Evolutionary conservation across 768 basidiomycete species (phyloP).

Genomic region (Thelephora aurantiotincta): DNA sequence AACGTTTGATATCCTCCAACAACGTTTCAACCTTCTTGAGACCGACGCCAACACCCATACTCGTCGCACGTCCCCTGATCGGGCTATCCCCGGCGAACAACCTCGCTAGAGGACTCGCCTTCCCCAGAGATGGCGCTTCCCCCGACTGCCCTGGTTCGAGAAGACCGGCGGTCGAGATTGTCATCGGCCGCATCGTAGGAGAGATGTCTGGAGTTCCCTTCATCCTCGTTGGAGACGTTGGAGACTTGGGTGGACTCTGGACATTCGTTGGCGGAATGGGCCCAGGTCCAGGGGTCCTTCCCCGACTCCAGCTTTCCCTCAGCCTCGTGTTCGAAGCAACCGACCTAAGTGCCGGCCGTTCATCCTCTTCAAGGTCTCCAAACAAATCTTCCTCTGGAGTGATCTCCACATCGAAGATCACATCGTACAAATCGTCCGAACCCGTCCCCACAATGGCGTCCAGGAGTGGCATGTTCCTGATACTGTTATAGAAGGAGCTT

Average conservation of each 20-base stretch:
- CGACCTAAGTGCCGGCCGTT: constrained; percentile 4
- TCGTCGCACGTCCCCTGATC: constrained; percentile 9
- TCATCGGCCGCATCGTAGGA: constrained; percentile 12
- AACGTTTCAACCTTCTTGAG: constrained; percentile 43
- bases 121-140: constrained; percentile 14
- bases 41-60: constrained; percentile 17
- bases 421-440: constrained; percentile 54
- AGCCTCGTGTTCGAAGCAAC: neutral
- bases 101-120: constrained; percentile 33
- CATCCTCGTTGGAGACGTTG: constrained; percentile 1
- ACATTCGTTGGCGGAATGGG: neutral
- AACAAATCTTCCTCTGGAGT: constrained; percentile 33
- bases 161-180: constrained; percentile 12
- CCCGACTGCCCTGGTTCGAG: constrained; percentile 9
- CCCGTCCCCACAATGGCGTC: constrained; percentile 67
- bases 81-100: constrained; percentile 22
- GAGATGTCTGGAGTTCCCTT: constrained; percentile 5
- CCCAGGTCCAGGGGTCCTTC: neutral
- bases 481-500: constrained; percentile 42
- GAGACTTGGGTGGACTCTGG: neutral
- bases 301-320: neutral
- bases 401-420: constrained; percentile 63
- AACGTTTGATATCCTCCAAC: constrained; percentile 44
- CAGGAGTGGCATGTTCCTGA: constrained; percentile 61
- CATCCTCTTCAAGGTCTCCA: constrained; percentile 26